A percentile compares a stretch with the other conserved stretches of the same genome.
Conservation (phyloP, 192 early-diverging fungal genomes). For the Mycoemilia scoparia region DNA sequence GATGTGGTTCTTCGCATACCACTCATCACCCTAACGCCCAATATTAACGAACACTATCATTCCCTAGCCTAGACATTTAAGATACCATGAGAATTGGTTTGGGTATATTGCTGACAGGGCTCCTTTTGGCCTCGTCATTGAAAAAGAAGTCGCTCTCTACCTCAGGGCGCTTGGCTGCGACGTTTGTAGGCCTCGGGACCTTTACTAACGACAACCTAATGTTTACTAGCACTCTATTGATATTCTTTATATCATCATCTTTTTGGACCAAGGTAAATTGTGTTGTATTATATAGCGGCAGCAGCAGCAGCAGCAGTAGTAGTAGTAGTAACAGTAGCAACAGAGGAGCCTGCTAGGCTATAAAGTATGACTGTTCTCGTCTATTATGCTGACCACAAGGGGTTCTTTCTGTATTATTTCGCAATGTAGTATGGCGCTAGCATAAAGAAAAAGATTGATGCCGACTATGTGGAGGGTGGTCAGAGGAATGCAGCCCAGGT, state of each 20-base stretch:
- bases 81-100: too few species aligned
- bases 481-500: slow-evolving; percentile 40
- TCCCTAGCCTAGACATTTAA: too few species aligned
- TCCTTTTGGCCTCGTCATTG: slow-evolving; percentile 15
- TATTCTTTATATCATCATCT: slow-evolving; percentile 53
- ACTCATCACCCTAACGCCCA: too few species aligned
- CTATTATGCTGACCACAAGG: too few species aligned
- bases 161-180: slow-evolving; percentile 54
- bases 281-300: too few species aligned
- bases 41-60: too few species aligned
- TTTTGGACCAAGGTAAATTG: slow-evolving; percentile 33
- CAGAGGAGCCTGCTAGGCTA: too few species aligned
- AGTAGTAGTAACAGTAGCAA: too few species aligned
- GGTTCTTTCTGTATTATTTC: too few species aligned
- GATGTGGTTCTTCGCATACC: too few species aligned
- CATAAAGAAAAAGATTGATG: slow-evolving; percentile 22
- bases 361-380: too few species aligned
- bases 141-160: slow-evolving; percentile 47
- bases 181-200: slow-evolving; percentile 52
- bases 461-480: slow-evolving; percentile 21
- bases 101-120: slow-evolving; percentile 11
- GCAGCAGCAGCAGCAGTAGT: too few species aligned
- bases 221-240: slow-evolving; percentile 47
- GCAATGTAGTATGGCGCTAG: slow-evolving; percentile 16
- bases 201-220: slow-evolving; percentile 43